phyloP scores from a whole-genome alignment of 1,284 basidiomycete species.

The Phellopilus nigrolimitatus region DNA sequence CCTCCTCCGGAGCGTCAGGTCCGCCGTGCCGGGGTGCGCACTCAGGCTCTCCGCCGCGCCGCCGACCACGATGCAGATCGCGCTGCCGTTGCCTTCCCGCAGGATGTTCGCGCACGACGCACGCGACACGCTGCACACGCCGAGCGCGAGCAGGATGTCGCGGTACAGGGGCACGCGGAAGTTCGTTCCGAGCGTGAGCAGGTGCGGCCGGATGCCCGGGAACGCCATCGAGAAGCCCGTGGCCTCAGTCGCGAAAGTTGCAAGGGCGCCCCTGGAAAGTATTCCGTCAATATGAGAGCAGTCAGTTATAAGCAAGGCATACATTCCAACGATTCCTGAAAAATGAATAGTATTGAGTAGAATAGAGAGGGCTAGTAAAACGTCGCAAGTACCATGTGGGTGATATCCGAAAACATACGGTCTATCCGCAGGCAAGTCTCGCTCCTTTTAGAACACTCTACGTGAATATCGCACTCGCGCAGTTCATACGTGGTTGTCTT shows the following conservation, averaged over 20 bases:
- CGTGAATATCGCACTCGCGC: slow-evolving; percentile 8
- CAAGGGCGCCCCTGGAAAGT: slow-evolving; percentile 75
- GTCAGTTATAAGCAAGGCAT: neutral
- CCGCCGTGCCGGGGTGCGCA: slow-evolving; percentile 92
- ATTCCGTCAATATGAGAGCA: neutral
- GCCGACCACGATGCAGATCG: slow-evolving; percentile 94
- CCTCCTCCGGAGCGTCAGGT: slow-evolving; percentile 84
- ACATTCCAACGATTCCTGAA: slow-evolving; percentile 88
- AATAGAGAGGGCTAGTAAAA: slow-evolving; percentile 6
- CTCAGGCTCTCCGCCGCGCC: slow-evolving; percentile 93
- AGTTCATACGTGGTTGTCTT: neutral
- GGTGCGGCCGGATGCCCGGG: slow-evolving; percentile 89
- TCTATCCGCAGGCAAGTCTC: slow-evolving; percentile 84
- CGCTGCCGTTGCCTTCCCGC: slow-evolving; percentile 60
- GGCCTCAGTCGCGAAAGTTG: slow-evolving; percentile 93
- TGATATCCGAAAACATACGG: slow-evolving; percentile 98
- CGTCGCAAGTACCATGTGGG: slow-evolving; percentile 70
- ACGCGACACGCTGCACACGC: slow-evolving; percentile 91
- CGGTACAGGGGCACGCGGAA: slow-evolving; percentile 93
- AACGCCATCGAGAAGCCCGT: slow-evolving; percentile 90
- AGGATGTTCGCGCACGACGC: slow-evolving; percentile 88
- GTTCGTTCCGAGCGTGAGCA: slow-evolving; percentile 87
- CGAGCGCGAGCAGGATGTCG: slow-evolving; percentile 81
- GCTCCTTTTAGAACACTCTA: slow-evolving; percentile 47
- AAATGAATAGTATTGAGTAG: slow-evolving; percentile 6